These are phyloP conservation scores for Groenewaldozyma auringiensis DNA, from an alignment of 1,139 yeast species.

Conservation along the genomic window DNA sequence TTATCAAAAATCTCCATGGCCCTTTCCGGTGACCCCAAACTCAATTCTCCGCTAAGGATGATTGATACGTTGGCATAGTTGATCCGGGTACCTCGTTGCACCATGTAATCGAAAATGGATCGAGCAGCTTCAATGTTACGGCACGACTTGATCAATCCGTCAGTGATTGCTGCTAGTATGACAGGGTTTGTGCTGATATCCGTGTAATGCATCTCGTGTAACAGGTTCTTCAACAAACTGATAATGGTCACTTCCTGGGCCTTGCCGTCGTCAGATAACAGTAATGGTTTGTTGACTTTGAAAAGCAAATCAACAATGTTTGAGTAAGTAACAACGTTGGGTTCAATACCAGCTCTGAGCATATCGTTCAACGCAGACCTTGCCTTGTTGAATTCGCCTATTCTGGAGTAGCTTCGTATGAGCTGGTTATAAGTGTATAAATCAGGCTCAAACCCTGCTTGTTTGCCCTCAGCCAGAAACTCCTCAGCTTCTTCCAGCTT, in stretches of 20 bases:
- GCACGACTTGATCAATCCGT: constrained; percentile 46
- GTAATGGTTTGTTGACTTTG: constrained; percentile 34
- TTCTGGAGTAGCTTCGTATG: constrained; percentile 29
- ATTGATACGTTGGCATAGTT: constrained; percentile 44
- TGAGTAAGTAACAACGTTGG: constrained; percentile 63
- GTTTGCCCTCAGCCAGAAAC: constrained; percentile 29
- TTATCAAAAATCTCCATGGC: constrained; percentile 46
- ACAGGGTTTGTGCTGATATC: constrained; percentile 43
- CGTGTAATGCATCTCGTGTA: constrained; percentile 38
- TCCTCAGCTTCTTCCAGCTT: constrained; percentile 26
- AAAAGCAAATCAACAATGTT: constrained; percentile 50
- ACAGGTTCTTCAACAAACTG: constrained; percentile 27
- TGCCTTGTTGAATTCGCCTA: constrained; percentile 32
- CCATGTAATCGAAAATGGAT: constrained; percentile 40
- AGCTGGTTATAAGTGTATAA: constrained; percentile 37
- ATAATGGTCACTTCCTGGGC: constrained; percentile 37
- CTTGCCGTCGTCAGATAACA: constrained; percentile 33
- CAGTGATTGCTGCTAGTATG: constrained; percentile 49
- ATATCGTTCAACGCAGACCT: constrained; percentile 32
- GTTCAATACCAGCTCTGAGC: constrained; percentile 37
- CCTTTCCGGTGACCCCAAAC: constrained; percentile 38
- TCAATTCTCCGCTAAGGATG: constrained; percentile 51
- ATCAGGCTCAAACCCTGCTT: constrained; percentile 30
- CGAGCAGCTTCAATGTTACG: constrained; percentile 48
- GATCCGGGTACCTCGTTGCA: constrained; percentile 31